A percentile compares a stretch with the other conserved stretches of the same genome.
phyloP scores from a whole-genome alignment of 106 monocot genomes.

The Narthecium ossifragum region DNA sequence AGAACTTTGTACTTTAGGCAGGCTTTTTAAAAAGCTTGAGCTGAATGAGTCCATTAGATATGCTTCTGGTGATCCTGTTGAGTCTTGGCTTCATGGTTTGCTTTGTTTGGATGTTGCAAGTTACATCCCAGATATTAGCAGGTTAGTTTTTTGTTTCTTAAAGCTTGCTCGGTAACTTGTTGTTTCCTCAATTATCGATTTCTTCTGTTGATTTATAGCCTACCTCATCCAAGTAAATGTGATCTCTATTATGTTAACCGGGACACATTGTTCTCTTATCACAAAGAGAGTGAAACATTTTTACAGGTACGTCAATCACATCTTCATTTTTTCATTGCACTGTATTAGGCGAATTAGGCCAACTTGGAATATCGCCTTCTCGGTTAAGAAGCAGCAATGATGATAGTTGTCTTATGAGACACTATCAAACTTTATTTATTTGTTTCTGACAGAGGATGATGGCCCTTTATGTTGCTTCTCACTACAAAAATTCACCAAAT shows the following conservation, averaged over 20 bases:
- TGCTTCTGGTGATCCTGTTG: conserved; percentile 90
- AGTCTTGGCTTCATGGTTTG: conserved; percentile 89
- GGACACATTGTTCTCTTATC: conserved; percentile 97
- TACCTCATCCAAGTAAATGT: conserved; percentile 84
- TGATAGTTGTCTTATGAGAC: neutral
- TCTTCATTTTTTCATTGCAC: neutral
- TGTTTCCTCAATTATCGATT: neutral
- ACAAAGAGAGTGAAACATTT: conserved; percentile 93
- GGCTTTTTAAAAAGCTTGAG: conserved; percentile 75
- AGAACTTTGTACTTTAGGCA: conserved; percentile 39
- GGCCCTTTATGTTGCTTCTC: conserved; percentile 98
- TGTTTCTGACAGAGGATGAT: conserved; percentile 92
- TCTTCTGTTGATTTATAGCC: conserved; percentile 38
- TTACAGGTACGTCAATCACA: conserved; percentile 57
- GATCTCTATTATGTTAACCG: conserved; percentile 97
- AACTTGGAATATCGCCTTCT: neutral
- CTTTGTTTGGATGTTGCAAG: conserved; percentile 89
- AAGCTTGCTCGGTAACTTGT: neutral
- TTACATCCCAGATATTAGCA: conserved; percentile 62
- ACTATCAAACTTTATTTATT: conserved; percentile 2
- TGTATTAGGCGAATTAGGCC: neutral
- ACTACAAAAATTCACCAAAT: conserved; percentile 99
- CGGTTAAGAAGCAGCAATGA: neutral
- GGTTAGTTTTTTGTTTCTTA: conserved; percentile 25
- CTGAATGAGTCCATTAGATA: conserved; percentile 95